Base-by-base conservation (phyloP, 2,329 filamentous ascomycete species). In the Aaosphaeria pasadenensis region DNA sequence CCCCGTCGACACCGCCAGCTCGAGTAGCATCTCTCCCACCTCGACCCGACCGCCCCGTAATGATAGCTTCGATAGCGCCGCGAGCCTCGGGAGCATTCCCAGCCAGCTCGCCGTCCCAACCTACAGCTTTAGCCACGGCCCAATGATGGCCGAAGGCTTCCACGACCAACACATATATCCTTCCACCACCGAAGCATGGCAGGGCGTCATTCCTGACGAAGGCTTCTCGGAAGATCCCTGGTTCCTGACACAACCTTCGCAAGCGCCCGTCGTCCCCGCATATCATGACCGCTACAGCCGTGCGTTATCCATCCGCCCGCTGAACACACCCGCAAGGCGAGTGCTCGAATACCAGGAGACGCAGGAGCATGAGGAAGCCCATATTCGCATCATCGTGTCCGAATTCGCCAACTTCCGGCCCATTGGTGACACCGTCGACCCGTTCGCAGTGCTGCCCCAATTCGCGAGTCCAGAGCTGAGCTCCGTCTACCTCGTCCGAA, bases 361-460 rank as follows among this genome's bases (percentile, higher is more conserved):
- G n/a, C 52, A 58, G 24, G 45, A 33, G 1, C 51, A 59, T 24
- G 59, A 62, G 35, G 50, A 57, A 28, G 42, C 43, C 24, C 44
- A 57, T 9, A 9, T 36, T 36, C 53, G 57, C 11, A 47, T 52
- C 1, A 11, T 66, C 9, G 13, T 54, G 13, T 44, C 17, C 11
- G 53, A 50, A 30, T 30, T 62, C 11, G 55, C 57, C 4, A 44
- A 29, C 2, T 42, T 46, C 7, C 43, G 35, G 6, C 35, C 42
- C 13, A 47, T 66, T 31, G 58, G 57, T 24, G 49, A 58, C 41
- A 53, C 53, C 17, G 32, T 55, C 6, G 61, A 63, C 41, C 56
- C 59, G 4, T 64, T 62, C 17, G n/a, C 5, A 7, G 54, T 59
- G 5, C 30, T 65, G 11, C 60, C 62, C 1, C 56, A 53, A 29